These are phyloP conservation scores for Pseudocercospora fuligena DNA, from an alignment of 2,329 filamentous ascomycete genomes.

Conservation along the genomic window DNA sequence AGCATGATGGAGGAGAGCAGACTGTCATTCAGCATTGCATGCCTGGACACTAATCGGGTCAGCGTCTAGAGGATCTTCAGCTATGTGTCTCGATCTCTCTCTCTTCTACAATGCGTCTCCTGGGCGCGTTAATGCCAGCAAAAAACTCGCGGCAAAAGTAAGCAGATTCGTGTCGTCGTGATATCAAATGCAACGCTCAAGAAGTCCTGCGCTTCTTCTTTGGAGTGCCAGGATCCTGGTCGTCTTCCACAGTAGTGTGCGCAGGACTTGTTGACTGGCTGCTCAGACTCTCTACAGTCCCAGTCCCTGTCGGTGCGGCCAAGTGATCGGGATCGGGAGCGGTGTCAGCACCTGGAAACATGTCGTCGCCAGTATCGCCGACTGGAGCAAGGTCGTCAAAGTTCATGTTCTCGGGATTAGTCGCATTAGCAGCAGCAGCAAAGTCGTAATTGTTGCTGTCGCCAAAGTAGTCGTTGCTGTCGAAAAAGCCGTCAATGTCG, in stretches of 20 bases:
- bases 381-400: conserved; percentile 14
- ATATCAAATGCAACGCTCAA: background rate
- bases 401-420: conserved; percentile 18
- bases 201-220: conserved; percentile 33
- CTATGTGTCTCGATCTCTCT: background rate
- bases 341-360: conserved; percentile 12
- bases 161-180: conserved; percentile 14
- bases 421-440: conserved; percentile 26
- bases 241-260: conserved; percentile 19
- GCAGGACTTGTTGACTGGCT: conserved; percentile 46
- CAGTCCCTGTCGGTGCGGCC: conserved; percentile 26
- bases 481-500: conserved; percentile 17
- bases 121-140: background rate
- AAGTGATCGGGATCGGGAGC: conserved; percentile 16
- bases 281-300: conserved; percentile 48
- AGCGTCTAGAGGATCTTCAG: background rate
- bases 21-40: background rate
- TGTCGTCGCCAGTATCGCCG: conserved; percentile 22
- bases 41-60: background rate
- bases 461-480: conserved; percentile 17
- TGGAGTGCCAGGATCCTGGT: conserved; percentile 30
- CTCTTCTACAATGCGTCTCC: background rate
- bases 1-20: background rate
- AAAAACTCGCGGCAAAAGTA: background rate
- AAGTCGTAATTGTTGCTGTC: conserved; percentile 35